Evolutionary conservation across 495 filamentous ascomycete genomes (phyloP), one percentile per base, ranked within the genome.

Genomic region (Talaromyces liani): DNA sequence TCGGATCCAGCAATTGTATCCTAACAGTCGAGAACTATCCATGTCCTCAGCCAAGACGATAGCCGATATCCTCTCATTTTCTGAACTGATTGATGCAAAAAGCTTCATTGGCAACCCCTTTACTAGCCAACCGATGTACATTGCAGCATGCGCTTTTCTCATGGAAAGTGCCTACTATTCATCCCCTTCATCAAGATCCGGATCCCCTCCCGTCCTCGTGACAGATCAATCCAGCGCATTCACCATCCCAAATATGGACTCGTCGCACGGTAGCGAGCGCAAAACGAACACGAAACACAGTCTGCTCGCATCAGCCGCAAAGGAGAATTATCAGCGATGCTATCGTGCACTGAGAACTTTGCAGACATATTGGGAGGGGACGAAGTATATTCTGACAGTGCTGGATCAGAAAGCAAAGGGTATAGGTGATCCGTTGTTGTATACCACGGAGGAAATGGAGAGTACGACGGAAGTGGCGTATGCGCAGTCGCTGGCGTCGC

Each of bases 31-130:
- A 51, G 89, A 93, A 72, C 75, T 93, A 16, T 90, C 88, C 27
- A 92, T 92, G 88, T 92, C 88, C 0, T 93, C 90, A 31, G 91
- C 91, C 59, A 93, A 93, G 76, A 92, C 91, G 0, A 92, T 95
- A 64, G 89, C 89, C 33, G 89, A 95, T 70, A 93, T 95, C 54
- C 77, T 92, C 4, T 85, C 85, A 4, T 92, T 92, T 67, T 87
- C 89, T 0, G 90, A 93, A 67, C 72, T 91, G 4, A 86, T 91
- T 47, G 89, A 92, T 72, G 86, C 87, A 2, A 88, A 87, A 73
- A 90, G 90, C 65, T 88, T 91, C 64, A 88, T 90, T 58, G 89
- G 89, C 9, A 93, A 93, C 62, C 91, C 91, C 1, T 95, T 95
- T 63, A 95, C 89, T 2, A 91, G 88, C 31, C 91, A 95, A 73